Evolutionary conservation across 345 rosid genomes (phyloP).

Genomic region (Hibiscus syriacus): DNA sequence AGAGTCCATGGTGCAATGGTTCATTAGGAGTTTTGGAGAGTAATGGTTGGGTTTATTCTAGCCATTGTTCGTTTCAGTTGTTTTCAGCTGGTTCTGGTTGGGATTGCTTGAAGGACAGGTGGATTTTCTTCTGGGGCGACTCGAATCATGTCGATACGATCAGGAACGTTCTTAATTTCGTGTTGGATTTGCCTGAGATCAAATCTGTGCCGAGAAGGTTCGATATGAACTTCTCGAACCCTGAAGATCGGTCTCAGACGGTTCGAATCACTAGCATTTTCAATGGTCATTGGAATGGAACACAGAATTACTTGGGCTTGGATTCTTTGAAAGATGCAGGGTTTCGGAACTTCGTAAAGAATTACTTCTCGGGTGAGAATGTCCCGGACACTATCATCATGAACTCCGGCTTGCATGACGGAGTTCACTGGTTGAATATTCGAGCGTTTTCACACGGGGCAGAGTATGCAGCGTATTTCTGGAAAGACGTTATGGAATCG

Average conservation of each 20-base stretch:
- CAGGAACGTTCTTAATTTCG: slow-evolving; percentile 73
- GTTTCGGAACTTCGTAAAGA: slow-evolving; percentile 56
- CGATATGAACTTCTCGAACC: slow-evolving; percentile 67
- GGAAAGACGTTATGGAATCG: slow-evolving; percentile 62
- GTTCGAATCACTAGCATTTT: slow-evolving; percentile 92
- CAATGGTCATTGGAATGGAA: slow-evolving; percentile 87
- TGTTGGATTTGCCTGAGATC: slow-evolving; percentile 58
- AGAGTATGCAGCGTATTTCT: slow-evolving; percentile 57
- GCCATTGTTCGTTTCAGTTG: slow-evolving; percentile 69
- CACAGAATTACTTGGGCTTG: slow-evolving; percentile 72
- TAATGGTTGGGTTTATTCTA: slow-evolving; percentile 94
- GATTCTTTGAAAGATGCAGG: slow-evolving; percentile 62
- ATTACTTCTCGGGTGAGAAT: slow-evolving; percentile 54
- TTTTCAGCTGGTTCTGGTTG: slow-evolving; percentile 58
- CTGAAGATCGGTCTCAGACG: slow-evolving; percentile 53
- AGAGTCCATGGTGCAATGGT: slow-evolving; percentile 79
- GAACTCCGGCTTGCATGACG: slow-evolving; percentile 93
- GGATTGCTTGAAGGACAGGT: slow-evolving; percentile 65
- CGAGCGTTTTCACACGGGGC: slow-evolving; percentile 56
- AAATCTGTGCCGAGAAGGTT: slow-evolving; percentile 75
- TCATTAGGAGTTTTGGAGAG: slow-evolving; percentile 73
- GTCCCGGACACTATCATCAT: slow-evolving; percentile 74
- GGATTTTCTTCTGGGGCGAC: slow-evolving; percentile 99
- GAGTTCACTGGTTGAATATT: slow-evolving; percentile 51
- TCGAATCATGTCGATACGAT: slow-evolving; percentile 93